A percentile compares a stretch with the other conserved stretches of the same genome.
phyloP scores from a whole-genome alignment of 176 grass and related monocot species.

The Bonia amplexicaulis region DNA sequence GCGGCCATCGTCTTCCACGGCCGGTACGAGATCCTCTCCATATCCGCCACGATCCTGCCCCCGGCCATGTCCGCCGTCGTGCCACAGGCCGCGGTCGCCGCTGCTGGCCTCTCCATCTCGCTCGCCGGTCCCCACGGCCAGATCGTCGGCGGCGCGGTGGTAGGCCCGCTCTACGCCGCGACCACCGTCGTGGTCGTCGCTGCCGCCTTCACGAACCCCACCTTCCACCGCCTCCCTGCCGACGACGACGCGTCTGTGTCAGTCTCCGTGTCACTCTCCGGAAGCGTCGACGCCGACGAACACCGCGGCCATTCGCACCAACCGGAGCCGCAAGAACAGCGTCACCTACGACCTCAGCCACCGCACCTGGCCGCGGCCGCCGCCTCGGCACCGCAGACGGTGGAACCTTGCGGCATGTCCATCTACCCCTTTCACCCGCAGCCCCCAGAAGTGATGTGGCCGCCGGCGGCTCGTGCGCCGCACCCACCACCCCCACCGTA shows the following conservation, averaged over 20 bases:
- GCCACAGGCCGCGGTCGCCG: conserved; percentile 35
- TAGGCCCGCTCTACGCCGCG: conserved; percentile 64
- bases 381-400: conserved; percentile 1
- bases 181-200: conserved; percentile 67
- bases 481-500: conserved; percentile 56
- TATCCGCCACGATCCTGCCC: conserved; percentile 78
- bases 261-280: conserved; percentile 46
- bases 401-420: conserved; percentile 40
- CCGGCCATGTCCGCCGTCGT: conserved; percentile 46
- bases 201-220: conserved; percentile 77
- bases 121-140: conserved; percentile 87
- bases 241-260: conserved; percentile 59
- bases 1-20: conserved; percentile 66
- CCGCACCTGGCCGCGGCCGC: conserved; percentile 23
- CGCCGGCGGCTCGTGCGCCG: conserved; percentile 33
- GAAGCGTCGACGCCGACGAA: conserved; percentile 45
- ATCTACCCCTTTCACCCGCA: conserved; percentile 61
- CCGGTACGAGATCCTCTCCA: conserved; percentile 76
- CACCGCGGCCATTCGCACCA: conserved; percentile 22
- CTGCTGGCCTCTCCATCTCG: conserved; percentile 63
- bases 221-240: conserved; percentile 79
- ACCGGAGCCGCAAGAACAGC: conserved; percentile 27
- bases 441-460: conserved; percentile 72
- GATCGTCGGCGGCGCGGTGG: conserved; percentile 73
- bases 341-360: not conserved